These are phyloP conservation scores for Phytopythium montanum DNA, from an alignment of 352 stramenopile species.

Conservation along the genomic window DNA sequence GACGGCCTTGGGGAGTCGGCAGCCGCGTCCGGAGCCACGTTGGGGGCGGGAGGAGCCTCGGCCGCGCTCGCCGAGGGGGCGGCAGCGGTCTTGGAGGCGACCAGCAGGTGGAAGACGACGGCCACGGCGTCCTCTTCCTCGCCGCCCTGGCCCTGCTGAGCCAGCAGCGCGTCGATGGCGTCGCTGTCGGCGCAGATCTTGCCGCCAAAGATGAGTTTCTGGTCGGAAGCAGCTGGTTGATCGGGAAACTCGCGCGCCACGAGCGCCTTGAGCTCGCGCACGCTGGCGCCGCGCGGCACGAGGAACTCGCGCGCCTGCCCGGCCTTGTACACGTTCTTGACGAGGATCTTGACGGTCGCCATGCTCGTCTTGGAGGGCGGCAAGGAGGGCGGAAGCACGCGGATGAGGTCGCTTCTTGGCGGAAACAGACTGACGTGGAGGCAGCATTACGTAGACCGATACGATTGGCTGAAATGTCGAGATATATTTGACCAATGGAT, in stretches of 20 bases:
- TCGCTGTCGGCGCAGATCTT: conserved; percentile 78
- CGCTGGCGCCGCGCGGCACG: conserved; percentile 22
- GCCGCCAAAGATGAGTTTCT: conserved; percentile 86
- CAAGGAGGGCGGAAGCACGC: not conserved
- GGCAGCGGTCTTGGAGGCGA: conserved; percentile 25
- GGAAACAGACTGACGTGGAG: conserved; percentile 15
- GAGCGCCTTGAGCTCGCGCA: conserved; percentile 61
- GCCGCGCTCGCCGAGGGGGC: conserved; percentile 1
- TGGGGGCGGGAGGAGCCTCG: conserved; percentile 4
- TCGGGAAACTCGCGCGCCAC: conserved; percentile 47
- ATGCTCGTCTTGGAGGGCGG: conserved; percentile 12
- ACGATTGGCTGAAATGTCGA: conserved; percentile 9
- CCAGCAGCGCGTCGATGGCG: conserved; percentile 38
- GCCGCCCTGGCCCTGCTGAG: conserved; percentile 28
- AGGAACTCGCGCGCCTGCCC: conserved; percentile 47
- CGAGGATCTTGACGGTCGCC: conserved; percentile 55
- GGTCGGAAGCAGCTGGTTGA: conserved; percentile 35
- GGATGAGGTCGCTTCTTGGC: conserved; percentile 7
- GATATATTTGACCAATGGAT: conserved; percentile 2
- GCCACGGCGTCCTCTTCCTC: conserved; percentile 21
- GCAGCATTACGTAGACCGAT: conserved; percentile 3
- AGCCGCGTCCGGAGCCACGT: conserved; percentile 6
- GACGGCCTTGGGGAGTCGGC: conserved; percentile 11
- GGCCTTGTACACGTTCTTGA: conserved; percentile 81
- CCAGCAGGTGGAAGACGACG: conserved; percentile 75